Evolutionary conservation across 2,329 filamentous ascomycete genomes (phyloP).

Genomic region (Colletotrichum horii): DNA sequence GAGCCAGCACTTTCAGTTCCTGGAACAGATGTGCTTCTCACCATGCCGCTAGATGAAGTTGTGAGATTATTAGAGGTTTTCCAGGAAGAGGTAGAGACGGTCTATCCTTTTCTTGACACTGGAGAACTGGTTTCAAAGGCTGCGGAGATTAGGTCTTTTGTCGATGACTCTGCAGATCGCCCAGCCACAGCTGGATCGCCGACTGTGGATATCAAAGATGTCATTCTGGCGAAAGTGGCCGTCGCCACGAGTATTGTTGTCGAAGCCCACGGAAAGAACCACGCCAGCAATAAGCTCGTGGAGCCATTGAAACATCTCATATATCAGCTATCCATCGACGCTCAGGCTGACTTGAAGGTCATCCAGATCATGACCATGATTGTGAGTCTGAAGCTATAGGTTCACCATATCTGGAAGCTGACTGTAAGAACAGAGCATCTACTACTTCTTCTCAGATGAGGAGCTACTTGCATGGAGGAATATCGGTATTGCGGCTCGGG

Average conservation of each 20-base stretch:
- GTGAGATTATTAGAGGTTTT: conserved; percentile 38
- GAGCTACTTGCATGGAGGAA: conserved; percentile 54
- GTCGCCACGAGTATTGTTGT: conserved; percentile 36
- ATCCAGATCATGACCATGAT: conserved; percentile 36
- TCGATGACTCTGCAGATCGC: conserved; percentile 14
- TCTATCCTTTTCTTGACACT: conserved; percentile 38
- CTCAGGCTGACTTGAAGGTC: conserved; percentile 35
- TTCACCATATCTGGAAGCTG: not conserved
- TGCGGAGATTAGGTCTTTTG: conserved; percentile 29
- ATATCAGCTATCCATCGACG: conserved; percentile 17
- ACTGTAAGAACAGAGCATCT: conserved; percentile 35
- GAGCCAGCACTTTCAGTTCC: not conserved
- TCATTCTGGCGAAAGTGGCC: conserved; percentile 36
- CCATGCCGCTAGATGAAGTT: conserved; percentile 26
- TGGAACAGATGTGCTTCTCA: conserved; percentile 5
- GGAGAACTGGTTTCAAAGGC: conserved; percentile 28
- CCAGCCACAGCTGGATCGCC: not conserved
- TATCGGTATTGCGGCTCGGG: conserved; percentile 50
- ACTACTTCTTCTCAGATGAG: conserved; percentile 51
- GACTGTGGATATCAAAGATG: conserved; percentile 27
- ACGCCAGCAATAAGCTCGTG: conserved; percentile 30
- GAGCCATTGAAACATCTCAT: conserved; percentile 29
- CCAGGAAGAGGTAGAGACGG: conserved; percentile 42
- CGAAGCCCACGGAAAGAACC: conserved; percentile 34
- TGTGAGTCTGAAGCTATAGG: conserved; percentile 12